Base-by-base conservation (phyloP, 306 rosid genomes). In the Cucurbita argyrosperma region DNA sequence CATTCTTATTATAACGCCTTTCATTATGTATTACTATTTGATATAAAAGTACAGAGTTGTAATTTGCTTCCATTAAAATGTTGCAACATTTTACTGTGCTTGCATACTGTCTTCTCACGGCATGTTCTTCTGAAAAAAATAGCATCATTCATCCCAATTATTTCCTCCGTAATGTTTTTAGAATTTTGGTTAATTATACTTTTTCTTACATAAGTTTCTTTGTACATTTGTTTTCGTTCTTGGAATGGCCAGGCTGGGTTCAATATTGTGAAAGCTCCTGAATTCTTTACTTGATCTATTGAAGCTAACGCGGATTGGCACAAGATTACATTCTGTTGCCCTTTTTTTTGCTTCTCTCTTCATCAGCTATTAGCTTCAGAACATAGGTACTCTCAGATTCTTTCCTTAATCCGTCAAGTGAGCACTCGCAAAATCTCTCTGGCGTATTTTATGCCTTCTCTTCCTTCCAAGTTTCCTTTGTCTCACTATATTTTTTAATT, bases 401-500 rank as follows among this genome's bases (percentile, higher is more conserved):
- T 52, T 58, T 74, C 40, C 60, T 50, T 35, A 51, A 70, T 72
- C 73, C 64, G 18, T 57, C 68, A 63, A 77, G 74, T 76, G 42
- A 67, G 52, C 72, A 67, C 51, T 21, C 14, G 61, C 56, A 37
- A 37, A 64, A 67, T 59, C 60, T 40, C 40, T 72, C 62, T 40
- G 73, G 69, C 76, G 53, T n/a, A 56, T 64, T 68, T 62, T 79
- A 63, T 83, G 65, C 82, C 76, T 70, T 72, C 70, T 74, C 76
- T 80, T 19, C 82, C 77, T 72, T 82, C 65, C 68, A 66, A 76
- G 67, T 79, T 77, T 75, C 80, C 71, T 63, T 38, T 61, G 43
- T 67, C 70, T 67, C 55, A 7, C 35, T 50, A 26, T 83, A 79
- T 78, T 83, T 65, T 74, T 80, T 80, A 76, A 69, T 82, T 84